These are phyloP conservation scores for Xylariaceae sp. DNA, from an alignment of 2,329 filamentous ascomycete species.

Conservation along the genomic window DNA sequence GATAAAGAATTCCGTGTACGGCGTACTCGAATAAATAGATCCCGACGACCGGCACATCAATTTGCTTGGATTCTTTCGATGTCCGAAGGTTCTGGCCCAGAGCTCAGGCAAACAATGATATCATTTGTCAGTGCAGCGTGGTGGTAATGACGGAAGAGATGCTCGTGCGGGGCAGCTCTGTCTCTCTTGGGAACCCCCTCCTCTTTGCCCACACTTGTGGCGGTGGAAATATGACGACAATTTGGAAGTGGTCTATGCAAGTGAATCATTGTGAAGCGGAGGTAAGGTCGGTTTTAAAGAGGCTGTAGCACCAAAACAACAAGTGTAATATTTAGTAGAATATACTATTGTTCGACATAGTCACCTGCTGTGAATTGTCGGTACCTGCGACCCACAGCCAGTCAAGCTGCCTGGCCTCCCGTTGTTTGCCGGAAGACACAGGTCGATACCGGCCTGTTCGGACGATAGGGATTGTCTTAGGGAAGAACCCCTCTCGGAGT, in stretches of 20 bases:
- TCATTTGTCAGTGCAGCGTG: slow-evolving; percentile 28
- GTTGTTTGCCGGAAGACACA: background rate
- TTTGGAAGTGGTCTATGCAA: too few relatives aligned
- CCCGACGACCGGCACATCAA: slow-evolving; percentile 17
- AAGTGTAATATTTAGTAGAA: too few relatives aligned
- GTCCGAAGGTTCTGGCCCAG: background rate
- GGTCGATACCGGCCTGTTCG: background rate
- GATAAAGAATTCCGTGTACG: too few relatives aligned
- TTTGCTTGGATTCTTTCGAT: too few relatives aligned
- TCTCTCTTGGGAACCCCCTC: slow-evolving; percentile 11
- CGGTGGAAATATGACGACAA: too few relatives aligned
- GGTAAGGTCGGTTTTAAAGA: too few relatives aligned
- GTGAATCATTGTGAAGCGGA: too few relatives aligned
- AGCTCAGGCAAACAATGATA: slow-evolving; percentile 20
- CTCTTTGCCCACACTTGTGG: slow-evolving; percentile 7
- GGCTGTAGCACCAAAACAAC: too few relatives aligned
- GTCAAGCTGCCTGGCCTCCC: background rate
- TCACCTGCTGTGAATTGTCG: background rate
- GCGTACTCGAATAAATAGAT: too few relatives aligned
- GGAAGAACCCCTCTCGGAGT: background rate
- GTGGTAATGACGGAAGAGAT: slow-evolving; percentile 25
- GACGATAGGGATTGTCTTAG: background rate
- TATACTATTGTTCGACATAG: too few relatives aligned
- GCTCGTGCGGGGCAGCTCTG: slow-evolving; percentile 20
- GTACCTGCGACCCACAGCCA: background rate